These are phyloP conservation scores for Fusarium concolor DNA, from an alignment of 2,329 filamentous ascomycete species.

Conservation along the genomic window DNA sequence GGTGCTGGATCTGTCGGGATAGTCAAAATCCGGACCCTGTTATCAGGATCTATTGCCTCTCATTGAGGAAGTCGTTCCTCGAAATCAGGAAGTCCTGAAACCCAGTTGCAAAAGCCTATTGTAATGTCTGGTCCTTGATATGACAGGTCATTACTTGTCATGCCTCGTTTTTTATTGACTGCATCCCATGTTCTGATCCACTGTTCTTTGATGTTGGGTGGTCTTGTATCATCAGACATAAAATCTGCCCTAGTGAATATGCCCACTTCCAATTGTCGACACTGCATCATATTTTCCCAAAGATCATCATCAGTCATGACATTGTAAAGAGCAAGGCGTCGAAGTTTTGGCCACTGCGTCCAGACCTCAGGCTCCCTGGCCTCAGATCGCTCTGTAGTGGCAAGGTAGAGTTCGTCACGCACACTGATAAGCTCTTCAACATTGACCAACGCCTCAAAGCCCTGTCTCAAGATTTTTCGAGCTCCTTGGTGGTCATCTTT, in stretches of 20 bases:
- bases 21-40: neutral
- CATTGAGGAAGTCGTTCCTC: neutral
- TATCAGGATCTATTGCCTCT: constrained; percentile 7
- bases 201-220: neutral
- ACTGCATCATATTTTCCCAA: constrained; percentile 5
- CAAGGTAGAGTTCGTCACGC: constrained; percentile 35
- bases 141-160: rapidly evolving
- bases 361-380: constrained; percentile 23
- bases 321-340: constrained; percentile 35
- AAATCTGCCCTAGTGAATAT: constrained; percentile 18
- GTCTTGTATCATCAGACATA: too few relatives aligned
- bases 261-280: constrained; percentile 6
- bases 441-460: constrained; percentile 35
- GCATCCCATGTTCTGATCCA: neutral
- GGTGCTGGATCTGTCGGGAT: neutral
- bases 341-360: constrained; percentile 39
- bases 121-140: neutral
- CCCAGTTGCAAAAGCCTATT: constrained; percentile 14
- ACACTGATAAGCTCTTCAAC: constrained; percentile 43
- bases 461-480: constrained; percentile 18
- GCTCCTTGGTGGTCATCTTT: neutral
- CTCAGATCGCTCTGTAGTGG: neutral
- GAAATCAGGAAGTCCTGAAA: neutral
- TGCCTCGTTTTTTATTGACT: neutral
- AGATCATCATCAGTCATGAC: rapidly evolving